Evolutionary conservation across 2,329 filamentous ascomycete species (phyloP), one percentile per base, ranked within the genome.

Genomic region (Raffaelea albimanens): DNA sequence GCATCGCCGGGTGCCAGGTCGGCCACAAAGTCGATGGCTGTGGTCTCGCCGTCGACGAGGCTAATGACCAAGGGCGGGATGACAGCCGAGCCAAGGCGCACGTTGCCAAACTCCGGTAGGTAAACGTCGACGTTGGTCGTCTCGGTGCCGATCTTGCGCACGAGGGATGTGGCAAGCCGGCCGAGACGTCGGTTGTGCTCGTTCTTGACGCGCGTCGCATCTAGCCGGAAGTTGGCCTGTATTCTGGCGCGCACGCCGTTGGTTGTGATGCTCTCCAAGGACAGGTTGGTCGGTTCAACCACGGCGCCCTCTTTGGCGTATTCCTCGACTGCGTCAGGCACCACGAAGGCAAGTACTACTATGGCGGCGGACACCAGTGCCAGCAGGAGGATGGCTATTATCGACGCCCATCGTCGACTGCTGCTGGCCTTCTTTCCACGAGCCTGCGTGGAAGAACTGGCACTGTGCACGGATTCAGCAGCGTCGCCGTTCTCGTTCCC

Each of bases 251-350:
- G 79, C 9, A 96, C 78, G 13, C 93, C 91, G 50, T 82, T 75
- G 8, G 79, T 61, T 0, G 88, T 96, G 55, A 96, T 85, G 2
- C 85, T 87, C 58, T 93, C 85, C 50, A 98, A 81, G 2, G 89
- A 88, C 19, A 98, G 67, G 55, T 83, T 85, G 5, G 84, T 89
- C 2, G 93, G 87, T 59, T 90, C 80, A 55, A 98, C 78, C 18
- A 91, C 80, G 21, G 83, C 75, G 3, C 90, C 87, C 63, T 90
- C 75, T 65, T 91, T 84, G 43, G 85, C 87, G 64, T 98, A 98
- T 60, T 87, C 78, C 64, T 95, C 81, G 11, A 95, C 79, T 8
- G 83, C 79, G 16, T 84, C 81, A 2, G 91, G 90, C 0, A 85
- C 78, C 46, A 95, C 76, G 66, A 95, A 95, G 16, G 82, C 87